Percentiles rank a stretch among this genome's conserved stretches.
phyloP scores from a whole-genome alignment of 2,329 filamentous ascomycete species.

The Tolypocladium sp. region DNA sequence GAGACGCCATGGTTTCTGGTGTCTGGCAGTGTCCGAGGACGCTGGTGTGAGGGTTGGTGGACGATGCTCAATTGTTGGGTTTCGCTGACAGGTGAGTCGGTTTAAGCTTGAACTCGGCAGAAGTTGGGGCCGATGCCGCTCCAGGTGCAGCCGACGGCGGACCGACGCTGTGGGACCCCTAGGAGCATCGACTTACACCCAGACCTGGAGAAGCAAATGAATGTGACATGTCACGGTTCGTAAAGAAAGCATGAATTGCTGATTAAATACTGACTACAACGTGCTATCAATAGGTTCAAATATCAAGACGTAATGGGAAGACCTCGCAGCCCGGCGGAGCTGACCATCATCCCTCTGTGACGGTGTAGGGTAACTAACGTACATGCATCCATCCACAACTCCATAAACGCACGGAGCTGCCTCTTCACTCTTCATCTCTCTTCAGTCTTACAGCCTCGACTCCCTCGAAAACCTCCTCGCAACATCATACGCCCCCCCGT shows the following conservation, averaged over 20 bases:
- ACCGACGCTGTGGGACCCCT: background rate
- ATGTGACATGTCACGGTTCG: too few species aligned
- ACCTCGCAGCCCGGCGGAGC: too few species aligned
- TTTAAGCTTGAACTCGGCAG: background rate
- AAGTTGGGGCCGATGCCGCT: background rate
- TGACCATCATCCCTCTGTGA: too few species aligned
- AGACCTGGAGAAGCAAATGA: background rate
- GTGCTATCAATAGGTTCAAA: too few species aligned
- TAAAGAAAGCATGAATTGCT: too few species aligned
- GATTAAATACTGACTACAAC: too few species aligned
- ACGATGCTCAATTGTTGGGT: background rate
- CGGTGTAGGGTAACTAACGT: too few species aligned
- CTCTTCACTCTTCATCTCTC: too few species aligned
- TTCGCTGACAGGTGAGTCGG: background rate
- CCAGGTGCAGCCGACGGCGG: background rate
- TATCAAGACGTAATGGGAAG: too few species aligned
- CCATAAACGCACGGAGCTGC: too few species aligned
- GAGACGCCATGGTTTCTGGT: conserved; percentile 17
- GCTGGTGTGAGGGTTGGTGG: background rate
- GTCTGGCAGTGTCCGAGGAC: background rate
- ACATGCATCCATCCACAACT: too few species aligned
- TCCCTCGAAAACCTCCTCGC: background rate
- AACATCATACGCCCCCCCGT: conserved; percentile 32
- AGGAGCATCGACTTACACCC: background rate
- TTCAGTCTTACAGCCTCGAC: background rate